Percentiles rank a stretch among this genome's conserved stretches.
phyloP scores from a whole-genome alignment of 208 protist species.

The Trichomonas vaginalis region DNA sequence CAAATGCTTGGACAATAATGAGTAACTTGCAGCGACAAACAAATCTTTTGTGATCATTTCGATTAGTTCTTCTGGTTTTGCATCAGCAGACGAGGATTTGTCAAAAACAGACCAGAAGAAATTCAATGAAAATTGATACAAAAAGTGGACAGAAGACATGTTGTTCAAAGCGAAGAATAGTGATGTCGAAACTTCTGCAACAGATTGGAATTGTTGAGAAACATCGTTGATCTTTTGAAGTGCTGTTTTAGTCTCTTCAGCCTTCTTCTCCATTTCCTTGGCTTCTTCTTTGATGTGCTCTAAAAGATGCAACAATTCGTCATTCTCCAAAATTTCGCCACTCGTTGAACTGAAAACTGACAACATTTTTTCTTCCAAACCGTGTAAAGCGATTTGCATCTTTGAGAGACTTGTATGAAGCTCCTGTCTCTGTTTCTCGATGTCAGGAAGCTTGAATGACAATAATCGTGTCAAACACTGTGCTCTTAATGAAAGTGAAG shows the following conservation, averaged over 20 bases:
- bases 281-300: slow-evolving; percentile 74
- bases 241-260: slow-evolving; percentile 65
- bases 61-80: not conserved
- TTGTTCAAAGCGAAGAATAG: slow-evolving; percentile 82
- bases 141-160: slow-evolving; percentile 65
- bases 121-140: slow-evolving; percentile 85
- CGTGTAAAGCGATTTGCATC: slow-evolving; percentile 67
- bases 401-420: slow-evolving; percentile 77
- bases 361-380: slow-evolving; percentile 81
- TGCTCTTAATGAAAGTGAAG: slow-evolving; percentile 66
- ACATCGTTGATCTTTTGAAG: slow-evolving; percentile 59
- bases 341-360: slow-evolving; percentile 65
- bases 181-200: slow-evolving; percentile 60
- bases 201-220: slow-evolving; percentile 55
- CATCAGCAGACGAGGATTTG: slow-evolving; percentile 25
- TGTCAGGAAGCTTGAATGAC: slow-evolving; percentile 75
- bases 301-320: slow-evolving; percentile 71
- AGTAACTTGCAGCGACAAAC: not conserved
- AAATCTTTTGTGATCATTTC: not conserved
- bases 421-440: slow-evolving; percentile 66
- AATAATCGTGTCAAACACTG: slow-evolving; percentile 68
- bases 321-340: slow-evolving; percentile 82
- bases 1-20: not conserved
- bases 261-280: slow-evolving; percentile 58
- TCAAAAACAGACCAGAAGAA: slow-evolving; percentile 69